A percentile compares a stretch with the other conserved stretches of the same genome.
These are phyloP conservation scores for Gossypium arboreum DNA, from an alignment of 345 rosid species.

Conservation along the genomic window DNA sequence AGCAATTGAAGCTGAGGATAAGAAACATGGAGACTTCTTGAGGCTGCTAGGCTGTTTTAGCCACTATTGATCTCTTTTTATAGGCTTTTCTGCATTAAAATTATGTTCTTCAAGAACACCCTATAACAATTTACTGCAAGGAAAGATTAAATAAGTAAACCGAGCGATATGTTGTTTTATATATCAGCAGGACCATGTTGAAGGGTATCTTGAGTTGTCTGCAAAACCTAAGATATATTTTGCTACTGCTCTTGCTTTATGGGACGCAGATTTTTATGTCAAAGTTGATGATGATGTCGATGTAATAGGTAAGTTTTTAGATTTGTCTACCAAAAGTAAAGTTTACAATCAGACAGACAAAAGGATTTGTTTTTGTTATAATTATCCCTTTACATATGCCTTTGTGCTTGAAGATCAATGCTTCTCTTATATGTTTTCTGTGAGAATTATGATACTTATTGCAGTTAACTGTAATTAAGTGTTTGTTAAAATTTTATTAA, in stretches of 20 bases:
- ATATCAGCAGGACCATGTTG: constrained; percentile 78
- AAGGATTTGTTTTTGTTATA: not conserved
- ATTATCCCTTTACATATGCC: not conserved
- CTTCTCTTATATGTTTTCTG: not conserved
- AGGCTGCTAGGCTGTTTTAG: constrained; percentile 49
- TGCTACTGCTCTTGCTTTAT: constrained; percentile 73
- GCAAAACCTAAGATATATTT: constrained; percentile 94
- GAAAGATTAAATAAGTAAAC: not conserved
- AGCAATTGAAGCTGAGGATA: constrained; percentile 88
- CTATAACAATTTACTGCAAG: not conserved
- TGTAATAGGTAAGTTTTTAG: constrained; percentile 61
- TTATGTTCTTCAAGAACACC: not conserved
- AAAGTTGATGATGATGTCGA: constrained; percentile 99
- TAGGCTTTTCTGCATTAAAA: constrained; percentile 2
- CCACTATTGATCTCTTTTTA: not conserved
- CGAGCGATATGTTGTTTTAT: not conserved
- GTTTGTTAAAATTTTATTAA: too few species aligned
- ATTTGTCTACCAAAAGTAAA: not conserved
- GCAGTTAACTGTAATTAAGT: not conserved
- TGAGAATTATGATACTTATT: not conserved
- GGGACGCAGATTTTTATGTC: constrained; percentile 96
- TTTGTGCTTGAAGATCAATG: not conserved
- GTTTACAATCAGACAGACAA: not conserved
- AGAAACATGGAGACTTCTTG: constrained; percentile 86
- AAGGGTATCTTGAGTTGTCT: constrained; percentile 94